Base-by-base conservation (phyloP, 2,329 filamentous ascomycete genomes). In the Pseudogymnoascus sp. region DNA sequence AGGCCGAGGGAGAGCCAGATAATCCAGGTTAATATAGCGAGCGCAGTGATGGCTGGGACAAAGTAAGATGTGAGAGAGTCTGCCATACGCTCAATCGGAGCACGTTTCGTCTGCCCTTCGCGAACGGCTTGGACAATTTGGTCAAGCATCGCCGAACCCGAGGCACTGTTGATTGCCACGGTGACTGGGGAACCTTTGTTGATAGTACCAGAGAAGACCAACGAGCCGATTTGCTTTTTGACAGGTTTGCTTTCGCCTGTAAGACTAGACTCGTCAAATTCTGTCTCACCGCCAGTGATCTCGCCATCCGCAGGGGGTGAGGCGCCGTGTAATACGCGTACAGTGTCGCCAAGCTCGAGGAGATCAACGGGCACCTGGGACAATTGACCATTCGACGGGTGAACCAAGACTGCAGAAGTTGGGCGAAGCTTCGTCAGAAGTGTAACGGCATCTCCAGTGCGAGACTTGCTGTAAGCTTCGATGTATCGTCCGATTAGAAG, bases 391-490 rank as follows among this genome's bases (percentile, higher is more conserved):
- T 15, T 55, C 5, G 29, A 15, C 48, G n/a, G 12, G 29, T 61
- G 27, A 29, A 92, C 76, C 13, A 96, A 77, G 2, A 87, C 77
- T 1, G 91, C 90, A 58, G 88, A 88, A 0, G 82, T 85, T 0
- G 92, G 90, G 5, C 89, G 82, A 37, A 96, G 80, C 64, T 87
- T 89, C 1, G 86, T 86, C 4, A 96, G 77, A 60, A 87, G 85
- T 48, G 88, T 85, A 1, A 96, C 87, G 1, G 91, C 91, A 71
- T 93, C 88, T 0, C 91, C 91, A 0, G 91, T 89, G 70, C 87
- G 91, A 1, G 90, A 87, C 74, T 96, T 96, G 79, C 88, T 94
- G 77, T 93, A 93, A 0, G 89, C 87, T 76, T 96, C 92, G 12
- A 91, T 83, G 61, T 87, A 80, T 13, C 87, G 79, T 1, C 86